A percentile compares a stretch with the other conserved stretches of the same genome.
Evolutionary conservation across 2,329 filamentous ascomycete genomes (phyloP).

Genomic region (Ceratocystis diversiconidia): DNA sequence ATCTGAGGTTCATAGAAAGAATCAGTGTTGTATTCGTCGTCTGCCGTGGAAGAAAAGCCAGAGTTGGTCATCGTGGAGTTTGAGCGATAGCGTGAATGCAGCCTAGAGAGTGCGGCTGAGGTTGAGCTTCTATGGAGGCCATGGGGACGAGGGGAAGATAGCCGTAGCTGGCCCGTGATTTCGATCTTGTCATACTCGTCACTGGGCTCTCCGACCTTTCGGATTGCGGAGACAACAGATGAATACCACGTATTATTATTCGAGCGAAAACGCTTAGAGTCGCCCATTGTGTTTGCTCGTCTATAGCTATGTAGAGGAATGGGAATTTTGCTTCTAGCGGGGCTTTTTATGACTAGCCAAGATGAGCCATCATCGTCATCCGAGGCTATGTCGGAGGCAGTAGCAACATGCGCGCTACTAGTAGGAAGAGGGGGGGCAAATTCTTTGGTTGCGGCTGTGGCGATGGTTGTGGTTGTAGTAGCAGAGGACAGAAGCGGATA

Average conservation of each 20-base stretch:
- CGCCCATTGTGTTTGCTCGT: background rate
- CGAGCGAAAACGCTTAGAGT: background rate
- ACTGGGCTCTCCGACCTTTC: constrained; percentile 3
- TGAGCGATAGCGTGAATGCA: background rate
- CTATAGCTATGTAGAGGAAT: background rate
- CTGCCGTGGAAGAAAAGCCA: constrained; percentile 3
- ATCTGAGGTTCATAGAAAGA: background rate
- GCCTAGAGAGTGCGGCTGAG: background rate
- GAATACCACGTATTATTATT: constrained; percentile 6
- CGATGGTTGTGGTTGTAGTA: background rate
- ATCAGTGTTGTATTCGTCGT: constrained; percentile 5
- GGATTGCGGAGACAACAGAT: constrained; percentile 10
- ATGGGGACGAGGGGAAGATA: background rate
- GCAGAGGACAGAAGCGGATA: background rate
- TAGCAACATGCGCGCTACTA: background rate
- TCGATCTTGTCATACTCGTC: background rate
- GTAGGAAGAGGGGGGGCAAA: background rate
- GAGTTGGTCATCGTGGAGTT: background rate
- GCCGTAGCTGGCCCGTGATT: background rate
- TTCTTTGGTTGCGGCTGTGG: no score
- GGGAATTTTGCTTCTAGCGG: background rate
- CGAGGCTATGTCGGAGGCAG: background rate
- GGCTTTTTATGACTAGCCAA: background rate
- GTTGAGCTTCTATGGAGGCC: background rate
- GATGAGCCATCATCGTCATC: background rate